Percentiles rank a stretch among this genome's conserved stretches.
Evolutionary conservation across 225 moss, liverwort and hornwort genomes (phyloP).

Genomic region (Pleurozium schreberi): DNA sequence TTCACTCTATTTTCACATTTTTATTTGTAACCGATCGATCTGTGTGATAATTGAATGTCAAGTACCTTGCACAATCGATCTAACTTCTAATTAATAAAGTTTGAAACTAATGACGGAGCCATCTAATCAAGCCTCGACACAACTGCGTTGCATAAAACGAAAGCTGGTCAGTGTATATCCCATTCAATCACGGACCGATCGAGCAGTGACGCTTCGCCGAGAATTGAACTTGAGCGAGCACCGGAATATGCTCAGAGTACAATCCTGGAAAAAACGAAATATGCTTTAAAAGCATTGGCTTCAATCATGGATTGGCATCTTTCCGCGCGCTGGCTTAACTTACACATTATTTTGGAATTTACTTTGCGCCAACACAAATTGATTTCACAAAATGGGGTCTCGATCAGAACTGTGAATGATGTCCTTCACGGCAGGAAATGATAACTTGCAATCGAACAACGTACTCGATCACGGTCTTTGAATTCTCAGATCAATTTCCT

Average conservation of each 20-base stretch:
- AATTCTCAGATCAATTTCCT: neutral
- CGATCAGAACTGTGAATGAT: neutral
- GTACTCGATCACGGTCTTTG: too few species aligned
- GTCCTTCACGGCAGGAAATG: neutral
- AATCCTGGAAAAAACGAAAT: neutral
- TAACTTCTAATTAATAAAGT: too few species aligned
- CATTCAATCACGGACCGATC: neutral
- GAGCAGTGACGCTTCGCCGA: neutral
- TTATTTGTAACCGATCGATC: too few species aligned
- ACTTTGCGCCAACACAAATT: neutral
- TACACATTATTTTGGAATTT: neutral
- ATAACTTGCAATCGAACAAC: neutral
- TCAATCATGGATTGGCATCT: too few species aligned
- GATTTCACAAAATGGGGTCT: neutral
- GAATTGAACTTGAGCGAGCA: too few species aligned
- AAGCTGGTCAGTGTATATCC: neutral
- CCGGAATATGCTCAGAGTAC: neutral
- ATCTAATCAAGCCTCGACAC: neutral
- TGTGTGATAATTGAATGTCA: neutral
- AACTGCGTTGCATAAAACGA: neutral
- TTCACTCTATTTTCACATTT: too few species aligned
- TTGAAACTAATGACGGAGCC: neutral
- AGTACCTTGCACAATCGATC: too few species aligned
- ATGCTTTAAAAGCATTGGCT: neutral
- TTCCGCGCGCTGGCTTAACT: neutral